These are phyloP conservation scores for Apostasia shenzhenica DNA, from an alignment of 106 monocot species.

Conservation along the genomic window DNA sequence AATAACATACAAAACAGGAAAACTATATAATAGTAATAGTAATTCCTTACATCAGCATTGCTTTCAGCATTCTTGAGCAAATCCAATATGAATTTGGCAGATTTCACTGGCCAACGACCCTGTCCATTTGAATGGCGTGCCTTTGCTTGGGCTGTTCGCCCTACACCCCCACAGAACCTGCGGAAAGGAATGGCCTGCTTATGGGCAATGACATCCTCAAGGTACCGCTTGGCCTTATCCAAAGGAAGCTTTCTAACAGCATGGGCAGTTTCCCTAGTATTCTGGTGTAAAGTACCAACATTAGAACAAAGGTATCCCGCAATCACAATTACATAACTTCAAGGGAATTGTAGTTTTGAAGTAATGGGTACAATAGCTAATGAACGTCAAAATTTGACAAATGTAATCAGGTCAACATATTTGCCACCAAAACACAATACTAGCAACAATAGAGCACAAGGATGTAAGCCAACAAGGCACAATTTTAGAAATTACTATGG, in stretches of 20 bases:
- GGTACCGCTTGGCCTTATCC: conserved; percentile 59
- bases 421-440: not conserved
- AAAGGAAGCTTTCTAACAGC: conserved; percentile 49
- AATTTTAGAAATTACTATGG: not conserved
- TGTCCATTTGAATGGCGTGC: conserved; percentile 83
- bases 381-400: too few species aligned
- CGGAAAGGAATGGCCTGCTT: conserved; percentile 93
- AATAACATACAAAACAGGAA: not conserved
- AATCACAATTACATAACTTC: not conserved
- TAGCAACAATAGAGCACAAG: not conserved
- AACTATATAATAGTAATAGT: not conserved
- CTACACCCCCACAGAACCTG: conserved; percentile 79
- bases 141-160: conserved; percentile 85
- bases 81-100: conserved; percentile 58
- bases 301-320: not conserved
- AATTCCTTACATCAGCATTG: conserved; percentile 53
- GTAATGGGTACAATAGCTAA: not conserved
- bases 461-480: too few species aligned
- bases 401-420: too few species aligned
- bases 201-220: conserved; percentile 80
- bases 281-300: conserved; percentile 18
- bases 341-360: not conserved
- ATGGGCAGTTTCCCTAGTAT: conserved; percentile 56
- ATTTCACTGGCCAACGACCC: conserved; percentile 68
- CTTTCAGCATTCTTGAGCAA: conserved; percentile 72